Base-by-base conservation (phyloP, 306 rosid species). In the Malus fusca region DNA sequence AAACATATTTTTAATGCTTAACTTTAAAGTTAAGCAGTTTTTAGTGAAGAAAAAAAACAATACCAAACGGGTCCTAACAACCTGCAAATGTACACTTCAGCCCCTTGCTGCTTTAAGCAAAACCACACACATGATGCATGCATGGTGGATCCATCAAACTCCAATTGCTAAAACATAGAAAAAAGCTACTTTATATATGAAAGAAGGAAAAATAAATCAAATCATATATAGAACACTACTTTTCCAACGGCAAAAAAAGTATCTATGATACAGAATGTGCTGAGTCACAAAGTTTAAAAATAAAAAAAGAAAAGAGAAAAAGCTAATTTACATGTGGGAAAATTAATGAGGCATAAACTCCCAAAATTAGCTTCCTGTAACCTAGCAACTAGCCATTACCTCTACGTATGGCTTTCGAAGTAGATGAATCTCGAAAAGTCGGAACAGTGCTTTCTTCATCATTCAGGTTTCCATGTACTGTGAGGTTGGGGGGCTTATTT, bases 391-490 rank as follows among this genome's bases (percentile, higher is more conserved):
- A 26, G 60, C 80, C 76, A 56, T 77, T 78, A 65, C 82, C 84
- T 77, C 80, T 75, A 69, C 81, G 76, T 68, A 69, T 64, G 72
- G 30, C 75, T 48, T 80, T 71, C 80, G 46, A 79, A 68, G 82
- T 73, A 70, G 40, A 79, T 76, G 75, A 81, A 75, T 77, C 68
- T 67, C 55, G 71, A 79, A 78, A 73, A 21, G 67, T 22, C 75
- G 67, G 78, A 80, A 80, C 70, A 71, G 46, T 42, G 66, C 46
- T 80, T 30, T 64, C 66, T 15, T 66, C 66, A 42, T 75, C 31
- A 66, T 82, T 88, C 74, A 93, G 73, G 90, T 81, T 86, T 91
- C 96, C 98, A 93, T 93, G 91, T 84, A 85, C 76, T 93, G 98
- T 56, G 91, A 85, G 43, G 96, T 81, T 59, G 98, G 98, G 65